Conservation (phyloP, 768 basidiomycete genomes). For the Boletus edulis region DNA sequence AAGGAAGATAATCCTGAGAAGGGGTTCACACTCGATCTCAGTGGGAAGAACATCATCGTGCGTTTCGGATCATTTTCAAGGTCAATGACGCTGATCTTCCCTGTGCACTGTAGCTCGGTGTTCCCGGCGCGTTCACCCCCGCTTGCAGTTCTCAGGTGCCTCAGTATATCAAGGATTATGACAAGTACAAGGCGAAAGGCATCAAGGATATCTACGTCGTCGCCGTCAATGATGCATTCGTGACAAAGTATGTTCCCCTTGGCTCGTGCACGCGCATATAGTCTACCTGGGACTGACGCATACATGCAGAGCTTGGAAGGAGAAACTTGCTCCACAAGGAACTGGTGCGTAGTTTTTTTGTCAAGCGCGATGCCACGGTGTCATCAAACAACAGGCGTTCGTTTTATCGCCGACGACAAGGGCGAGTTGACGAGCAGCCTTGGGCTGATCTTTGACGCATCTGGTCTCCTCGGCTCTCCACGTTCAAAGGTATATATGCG, state of each 20-base stretch:
- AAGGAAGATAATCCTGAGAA: slow-evolving; percentile 57
- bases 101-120: slow-evolving; percentile 50
- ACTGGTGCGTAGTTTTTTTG: slow-evolving; percentile 40
- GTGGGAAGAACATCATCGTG: slow-evolving; percentile 65
- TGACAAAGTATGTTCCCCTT: slow-evolving; percentile 42
- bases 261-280: slow-evolving; percentile 2
- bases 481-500: slow-evolving; percentile 62
- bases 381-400: slow-evolving; percentile 39
- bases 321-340: slow-evolving; percentile 52
- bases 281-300: background rate
- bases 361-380: slow-evolving; percentile 1
- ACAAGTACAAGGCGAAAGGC: slow-evolving; percentile 74
- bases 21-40: slow-evolving; percentile 42
- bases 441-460: slow-evolving; percentile 63
- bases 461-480: slow-evolving; percentile 58
- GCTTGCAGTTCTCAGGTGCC: slow-evolving; percentile 66
- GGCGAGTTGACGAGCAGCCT: slow-evolving; percentile 51
- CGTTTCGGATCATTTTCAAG: slow-evolving; percentile 18
- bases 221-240: slow-evolving; percentile 78
- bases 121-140: slow-evolving; percentile 77
- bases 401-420: slow-evolving; percentile 69
- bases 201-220: slow-evolving; percentile 70
- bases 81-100: background rate
- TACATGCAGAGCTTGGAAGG: slow-evolving; percentile 60
- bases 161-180: slow-evolving; percentile 66